Percentiles rank a stretch among this genome's conserved stretches.
Conservation (phyloP, 2,329 filamentous ascomycete genomes). For the Elsinoe perseae region DNA sequence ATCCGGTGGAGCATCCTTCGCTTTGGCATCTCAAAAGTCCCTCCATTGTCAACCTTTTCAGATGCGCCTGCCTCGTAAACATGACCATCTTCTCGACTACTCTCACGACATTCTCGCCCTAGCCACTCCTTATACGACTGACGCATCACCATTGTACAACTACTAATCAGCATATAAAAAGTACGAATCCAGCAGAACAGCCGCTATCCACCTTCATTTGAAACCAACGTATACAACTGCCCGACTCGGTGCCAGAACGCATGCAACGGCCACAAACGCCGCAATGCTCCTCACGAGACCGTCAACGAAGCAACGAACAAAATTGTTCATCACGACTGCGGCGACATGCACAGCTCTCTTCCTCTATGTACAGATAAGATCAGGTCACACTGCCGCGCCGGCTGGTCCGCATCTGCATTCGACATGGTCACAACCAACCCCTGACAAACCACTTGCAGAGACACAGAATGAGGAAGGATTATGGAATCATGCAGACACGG, state of each 20-base stretch:
- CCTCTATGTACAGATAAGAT: conserved; percentile 14
- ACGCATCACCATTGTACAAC: neutral
- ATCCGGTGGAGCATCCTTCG: neutral
- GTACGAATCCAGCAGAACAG: neutral
- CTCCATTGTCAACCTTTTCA: neutral
- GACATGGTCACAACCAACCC: neutral
- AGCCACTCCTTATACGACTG: neutral
- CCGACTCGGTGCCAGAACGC: conserved; percentile 1
- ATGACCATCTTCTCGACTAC: neutral
- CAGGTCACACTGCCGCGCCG: conserved; percentile 2
- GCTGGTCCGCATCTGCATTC: conserved; percentile 10
- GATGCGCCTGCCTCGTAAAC: neutral
- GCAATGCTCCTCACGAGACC: conserved; percentile 6
- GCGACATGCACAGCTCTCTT: conserved; percentile 4
- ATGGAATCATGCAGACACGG: neutral
- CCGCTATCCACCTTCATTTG: neutral
- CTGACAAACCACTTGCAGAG: neutral
- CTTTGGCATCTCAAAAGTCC: neutral
- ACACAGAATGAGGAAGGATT: neutral
- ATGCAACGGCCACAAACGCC: conserved; percentile 12
- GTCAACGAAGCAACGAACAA: conserved; percentile 4
- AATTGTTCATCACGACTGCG: neutral
- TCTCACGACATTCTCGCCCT: neutral
- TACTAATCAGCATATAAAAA: neutral
- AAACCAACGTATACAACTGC: neutral